Conservation (phyloP, 331 rosid species). For the Dryas integrifolia region DNA sequence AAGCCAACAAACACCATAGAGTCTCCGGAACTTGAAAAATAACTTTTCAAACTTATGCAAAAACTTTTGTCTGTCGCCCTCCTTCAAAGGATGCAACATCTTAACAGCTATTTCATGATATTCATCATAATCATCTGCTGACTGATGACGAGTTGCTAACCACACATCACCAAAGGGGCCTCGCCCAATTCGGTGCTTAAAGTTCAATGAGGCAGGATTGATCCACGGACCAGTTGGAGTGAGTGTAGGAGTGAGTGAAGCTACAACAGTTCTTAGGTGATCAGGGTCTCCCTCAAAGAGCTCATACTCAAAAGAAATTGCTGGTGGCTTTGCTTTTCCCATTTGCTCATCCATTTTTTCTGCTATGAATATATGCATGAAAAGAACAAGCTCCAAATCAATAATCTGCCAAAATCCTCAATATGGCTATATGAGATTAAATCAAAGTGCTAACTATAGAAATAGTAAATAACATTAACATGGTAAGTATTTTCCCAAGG, state of each 20-base stretch:
- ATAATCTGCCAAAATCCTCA: neutral
- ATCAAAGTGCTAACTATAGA: neutral
- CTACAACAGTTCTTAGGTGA: conserved; percentile 38
- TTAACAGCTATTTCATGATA: conserved; percentile 49
- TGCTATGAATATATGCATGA: neutral
- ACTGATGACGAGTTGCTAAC: conserved; percentile 45
- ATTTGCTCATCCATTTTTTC: conserved; percentile 33
- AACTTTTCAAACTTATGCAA: conserved; percentile 30
- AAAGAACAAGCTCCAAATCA: neutral
- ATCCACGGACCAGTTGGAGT: conserved; percentile 36
- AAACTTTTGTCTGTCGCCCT: conserved; percentile 31
- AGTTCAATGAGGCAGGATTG: conserved; percentile 39
- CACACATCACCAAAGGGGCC: conserved; percentile 48
- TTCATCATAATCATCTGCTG: conserved; percentile 42
- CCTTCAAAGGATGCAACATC: conserved; percentile 39
- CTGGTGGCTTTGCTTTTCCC: conserved; percentile 27
- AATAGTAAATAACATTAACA: neutral
- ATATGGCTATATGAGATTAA: neutral
- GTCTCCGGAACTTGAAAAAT: conserved; percentile 25
- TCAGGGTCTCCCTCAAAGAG: conserved; percentile 44
- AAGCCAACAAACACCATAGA: conserved; percentile 38
- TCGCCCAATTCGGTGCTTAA: conserved; percentile 46
- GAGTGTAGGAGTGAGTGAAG: conserved; percentile 30
- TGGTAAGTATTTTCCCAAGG: neutral
- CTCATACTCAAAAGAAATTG: conserved; percentile 38